Evolutionary conservation across 345 rosid genomes (phyloP), one percentile per base, ranked within the genome.

Genomic region (Gossypium australe): DNA sequence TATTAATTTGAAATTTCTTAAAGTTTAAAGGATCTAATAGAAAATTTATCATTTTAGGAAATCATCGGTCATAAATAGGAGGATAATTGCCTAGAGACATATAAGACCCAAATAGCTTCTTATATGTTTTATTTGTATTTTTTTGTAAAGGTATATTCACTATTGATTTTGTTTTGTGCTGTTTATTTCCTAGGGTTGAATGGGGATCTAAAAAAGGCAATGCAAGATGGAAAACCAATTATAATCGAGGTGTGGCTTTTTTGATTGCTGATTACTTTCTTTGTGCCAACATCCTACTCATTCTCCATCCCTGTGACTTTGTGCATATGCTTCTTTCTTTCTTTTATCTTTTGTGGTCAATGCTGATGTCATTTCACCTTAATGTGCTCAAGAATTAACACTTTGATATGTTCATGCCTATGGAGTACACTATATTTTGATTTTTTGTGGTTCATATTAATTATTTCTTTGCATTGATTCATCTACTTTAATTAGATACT

Each of bases 151-250:
- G 18, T 2, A 17, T 29, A 2, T 25, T 69, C 53, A 22, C 49
- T 34, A 34, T 38, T 81, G 71, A 25, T 53, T 44, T 47, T 43
- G 62, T 56, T 34, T 75, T 75, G 65, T 72, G 48, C 66, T 67
- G 56, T 75, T 80, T 75, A 59, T 71, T 80, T 77, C 66, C 16
- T 79, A 96, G 99, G 99, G 76, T 87, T 96, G 88, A 97, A 93
- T 81, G 98, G 99, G 70, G 99, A 96, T 85, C 75, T 96, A 22
- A 96, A 92, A 90, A 96, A 96, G 84, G 99, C 99, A 81, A 90
- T 93, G 97, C 93, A 96, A 90, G 99, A 93, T 85, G 98, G 99
- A 79, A 96, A 96, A 78, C 97, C 99, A 0, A 89, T 96, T 71
- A 96, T 96, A 71, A 93, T 96, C 43, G 98, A 96, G 97, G 99